phyloP scores from a whole-genome alignment of 1,284 basidiomycete genomes.

The Melampsora abietis-canadensis region DNA sequence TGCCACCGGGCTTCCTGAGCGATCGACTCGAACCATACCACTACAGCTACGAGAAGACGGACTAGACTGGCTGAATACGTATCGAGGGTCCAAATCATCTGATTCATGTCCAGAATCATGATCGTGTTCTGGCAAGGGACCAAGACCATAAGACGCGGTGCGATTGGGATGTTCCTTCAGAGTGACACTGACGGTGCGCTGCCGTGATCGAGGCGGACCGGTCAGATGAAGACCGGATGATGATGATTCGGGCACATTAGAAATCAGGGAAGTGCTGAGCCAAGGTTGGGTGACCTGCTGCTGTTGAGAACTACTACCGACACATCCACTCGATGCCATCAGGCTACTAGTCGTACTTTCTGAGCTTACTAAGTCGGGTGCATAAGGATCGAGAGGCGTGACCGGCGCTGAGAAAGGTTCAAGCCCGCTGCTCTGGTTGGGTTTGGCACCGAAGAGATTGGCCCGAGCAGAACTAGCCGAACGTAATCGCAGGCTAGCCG shows the following conservation, averaged over 20 bases:
- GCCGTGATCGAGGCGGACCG: slow-evolving; percentile 14
- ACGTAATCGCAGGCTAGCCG: background rate
- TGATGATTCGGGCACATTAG: background rate
- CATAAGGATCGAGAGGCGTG: background rate
- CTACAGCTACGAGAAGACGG: slow-evolving; percentile 10
- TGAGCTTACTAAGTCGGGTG: background rate
- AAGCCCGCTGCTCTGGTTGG: slow-evolving; percentile 17
- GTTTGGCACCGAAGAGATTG: slow-evolving; percentile 38
- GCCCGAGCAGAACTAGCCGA: slow-evolving; percentile 30
- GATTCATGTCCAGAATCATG: slow-evolving; percentile 22
- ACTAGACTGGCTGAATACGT: slow-evolving; percentile 11
- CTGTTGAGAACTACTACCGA: background rate
- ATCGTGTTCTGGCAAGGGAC: slow-evolving; percentile 20
- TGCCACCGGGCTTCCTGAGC: background rate
- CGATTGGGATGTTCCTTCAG: slow-evolving; percentile 28
- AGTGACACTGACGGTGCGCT: slow-evolving; percentile 31
- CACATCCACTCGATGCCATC: background rate
- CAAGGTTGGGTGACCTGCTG: background rate
- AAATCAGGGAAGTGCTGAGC: background rate
- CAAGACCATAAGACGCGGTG: background rate
- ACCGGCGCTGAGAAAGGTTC: slow-evolving; percentile 6
- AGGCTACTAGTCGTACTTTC: slow-evolving; percentile 4
- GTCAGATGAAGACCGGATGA: background rate
- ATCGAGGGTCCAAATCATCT: background rate
- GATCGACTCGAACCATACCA: background rate